phyloP scores from a whole-genome alignment of 331 rosid genomes.

The Saraca asoca region DNA sequence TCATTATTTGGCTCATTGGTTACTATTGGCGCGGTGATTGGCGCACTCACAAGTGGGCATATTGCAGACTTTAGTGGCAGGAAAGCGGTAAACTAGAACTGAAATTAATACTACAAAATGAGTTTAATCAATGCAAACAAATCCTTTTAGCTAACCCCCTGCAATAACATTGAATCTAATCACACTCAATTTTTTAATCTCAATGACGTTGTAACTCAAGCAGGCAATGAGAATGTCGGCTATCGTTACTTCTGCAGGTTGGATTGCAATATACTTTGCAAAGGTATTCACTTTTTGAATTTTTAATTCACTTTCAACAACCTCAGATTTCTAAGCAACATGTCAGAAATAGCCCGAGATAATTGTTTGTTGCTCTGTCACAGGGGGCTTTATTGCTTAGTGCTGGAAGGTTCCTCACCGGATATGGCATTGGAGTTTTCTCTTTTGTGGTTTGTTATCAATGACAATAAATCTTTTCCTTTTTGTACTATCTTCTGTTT shows the following conservation, averaged over 20 bases:
- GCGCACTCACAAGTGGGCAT: constrained; percentile 17
- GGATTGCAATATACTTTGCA: constrained; percentile 12
- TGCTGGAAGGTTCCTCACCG: constrained; percentile 21
- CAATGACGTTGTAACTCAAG: not conserved
- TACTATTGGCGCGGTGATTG: not conserved
- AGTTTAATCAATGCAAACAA: not conserved
- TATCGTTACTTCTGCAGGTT: not conserved
- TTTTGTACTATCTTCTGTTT: not conserved
- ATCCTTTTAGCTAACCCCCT: not conserved
- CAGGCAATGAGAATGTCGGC: constrained; percentile 18
- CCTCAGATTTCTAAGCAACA: not conserved
- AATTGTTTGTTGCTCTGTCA: not conserved
- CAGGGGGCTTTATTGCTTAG: constrained; percentile 5
- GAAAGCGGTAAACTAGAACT: not conserved
- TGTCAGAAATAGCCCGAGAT: not conserved
- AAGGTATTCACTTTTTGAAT: not conserved
- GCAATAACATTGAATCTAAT: not conserved
- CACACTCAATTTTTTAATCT: not conserved
- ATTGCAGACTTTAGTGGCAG: constrained; percentile 2
- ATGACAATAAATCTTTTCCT: not conserved
- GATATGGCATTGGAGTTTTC: constrained; percentile 61
- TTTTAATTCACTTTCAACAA: not conserved
- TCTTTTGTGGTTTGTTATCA: constrained; percentile 38
- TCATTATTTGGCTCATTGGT: constrained; percentile 18
- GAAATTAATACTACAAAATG: not conserved